A percentile compares a stretch with the other conserved stretches of the same genome.
Evolutionary conservation across 1,139 yeast species (phyloP).

Genomic region (Arxiozyma bovina): DNA sequence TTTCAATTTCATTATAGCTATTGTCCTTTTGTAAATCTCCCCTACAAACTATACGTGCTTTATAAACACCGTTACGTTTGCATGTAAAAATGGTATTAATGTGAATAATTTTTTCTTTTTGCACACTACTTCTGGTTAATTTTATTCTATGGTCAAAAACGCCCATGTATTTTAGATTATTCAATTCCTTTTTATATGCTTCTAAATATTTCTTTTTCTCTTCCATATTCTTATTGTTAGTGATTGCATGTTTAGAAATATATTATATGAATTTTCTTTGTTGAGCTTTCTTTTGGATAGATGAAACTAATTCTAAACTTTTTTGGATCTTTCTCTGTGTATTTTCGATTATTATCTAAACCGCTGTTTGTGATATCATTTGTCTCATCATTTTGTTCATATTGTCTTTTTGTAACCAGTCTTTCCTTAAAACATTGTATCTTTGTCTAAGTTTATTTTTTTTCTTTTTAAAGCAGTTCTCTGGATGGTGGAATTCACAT

Average conservation of each 20-base stretch:
- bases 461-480: too few relatives aligned
- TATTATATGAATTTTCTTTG: neutral
- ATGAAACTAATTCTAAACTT: too few relatives aligned
- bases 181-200: slow-evolving; percentile 4
- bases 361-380: neutral
- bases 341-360: neutral
- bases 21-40: neutral
- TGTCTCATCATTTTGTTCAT: neutral
- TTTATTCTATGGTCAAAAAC: slow-evolving; percentile 1
- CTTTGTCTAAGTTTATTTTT: too few relatives aligned
- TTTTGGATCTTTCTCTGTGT: neutral
- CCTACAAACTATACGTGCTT: neutral
- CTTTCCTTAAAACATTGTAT: neutral
- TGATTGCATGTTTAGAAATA: slow-evolving; percentile 4
- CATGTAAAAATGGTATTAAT: neutral
- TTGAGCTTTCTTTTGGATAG: neutral
- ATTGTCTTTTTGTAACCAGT: neutral
- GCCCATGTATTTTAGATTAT: slow-evolving; percentile 1
- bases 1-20: slow-evolving; percentile 1
- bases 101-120: neutral
- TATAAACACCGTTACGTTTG: neutral
- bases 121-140: neutral
- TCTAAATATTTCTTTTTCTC: neutral
- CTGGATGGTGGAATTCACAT: too few relatives aligned
- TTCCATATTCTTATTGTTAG: neutral